Conservation (phyloP, 2,329 filamentous ascomycete genomes). For the Colletotrichum theobromicola region DNA sequence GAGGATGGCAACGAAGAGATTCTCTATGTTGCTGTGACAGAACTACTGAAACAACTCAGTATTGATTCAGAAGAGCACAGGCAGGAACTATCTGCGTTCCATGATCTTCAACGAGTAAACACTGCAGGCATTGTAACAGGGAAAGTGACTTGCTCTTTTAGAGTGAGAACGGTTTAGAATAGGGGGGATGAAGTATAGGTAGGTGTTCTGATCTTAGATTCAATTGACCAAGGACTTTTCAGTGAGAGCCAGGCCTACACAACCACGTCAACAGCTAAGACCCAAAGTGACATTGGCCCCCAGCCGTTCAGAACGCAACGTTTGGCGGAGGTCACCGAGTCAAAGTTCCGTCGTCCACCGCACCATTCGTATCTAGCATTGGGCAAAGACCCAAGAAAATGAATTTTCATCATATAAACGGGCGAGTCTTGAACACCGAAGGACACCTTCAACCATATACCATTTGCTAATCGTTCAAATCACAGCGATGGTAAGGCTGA, state of each 20-base stretch:
- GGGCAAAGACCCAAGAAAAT: background rate
- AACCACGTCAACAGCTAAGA: too few relatives aligned
- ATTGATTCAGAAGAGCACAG: background rate
- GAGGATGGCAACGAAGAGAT: background rate
- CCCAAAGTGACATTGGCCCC: too few relatives aligned
- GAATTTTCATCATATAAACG: background rate
- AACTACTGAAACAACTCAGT: background rate
- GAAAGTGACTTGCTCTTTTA: background rate
- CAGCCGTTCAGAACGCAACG: too few relatives aligned
- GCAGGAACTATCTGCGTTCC: fast-evolving
- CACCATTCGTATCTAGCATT: background rate
- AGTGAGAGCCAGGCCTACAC: too few relatives aligned
- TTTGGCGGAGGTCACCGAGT: too few relatives aligned
- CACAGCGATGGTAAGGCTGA: background rate
- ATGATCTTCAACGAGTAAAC: background rate
- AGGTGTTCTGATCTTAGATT: too few relatives aligned
- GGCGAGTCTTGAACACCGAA: too few relatives aligned
- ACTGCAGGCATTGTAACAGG: background rate
- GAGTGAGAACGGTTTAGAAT: background rate
- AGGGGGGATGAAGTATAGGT: fast-evolving
- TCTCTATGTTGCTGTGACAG: background rate
- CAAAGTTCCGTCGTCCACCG: background rate
- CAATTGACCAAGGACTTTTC: too few relatives aligned
- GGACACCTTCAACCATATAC: too few relatives aligned
- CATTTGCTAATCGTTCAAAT: too few relatives aligned